Base-by-base conservation (phyloP, 495 filamentous ascomycete genomes). In the Copromyces sp. region DNA sequence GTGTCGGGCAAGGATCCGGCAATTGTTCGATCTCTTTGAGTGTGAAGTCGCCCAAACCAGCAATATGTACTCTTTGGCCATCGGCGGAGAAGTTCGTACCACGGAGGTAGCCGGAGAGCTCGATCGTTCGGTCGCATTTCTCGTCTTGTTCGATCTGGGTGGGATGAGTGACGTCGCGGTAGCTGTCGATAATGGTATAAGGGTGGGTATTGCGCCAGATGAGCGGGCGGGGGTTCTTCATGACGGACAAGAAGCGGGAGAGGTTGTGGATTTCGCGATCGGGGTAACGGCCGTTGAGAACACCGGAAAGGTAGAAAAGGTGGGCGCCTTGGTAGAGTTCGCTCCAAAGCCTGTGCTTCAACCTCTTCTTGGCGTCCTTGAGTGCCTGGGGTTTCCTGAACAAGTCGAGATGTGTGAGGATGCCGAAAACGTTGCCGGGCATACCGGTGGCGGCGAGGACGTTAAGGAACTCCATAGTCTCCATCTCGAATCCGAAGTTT, bases 381-480 rank as follows among this genome's bases (percentile, higher is more conserved):
- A 99, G 81, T 2, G 93, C 90, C 73, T 93, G 93, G 69, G 95
- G 95, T 74, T 95, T 97, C 81, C 90, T 89, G 84, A 98, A 99
- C 3, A 98, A 86, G 81, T 99, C 95, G 45, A 99, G 86, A 87
- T 98, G 96, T 16, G 95, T 98, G 38, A 98, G 86, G 69, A 99
- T 94, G 38, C 96, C 96, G 78, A 98, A 98, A 29, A 99, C 93
- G 77, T 99, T 99, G 73, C 94, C 95, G 9, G 95, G 95, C 93
- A 99, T 97, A 80, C 95, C 95, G 70, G 91, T 95, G 11, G 93
- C 87, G 8, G 92, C 89, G 70, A 98, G 83, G 59, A 96, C 90
- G 76, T 97, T 98, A 77, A 99, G 81, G 76, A 99, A 99, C 81
- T 99, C 95, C 96, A 99, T 98, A 2, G 95, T 99, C 84, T 99